A percentile compares a stretch with the other conserved stretches of the same genome.
Conservation (phyloP, 352 stramenopile species). For the Plasmopara muralis region DNA sequence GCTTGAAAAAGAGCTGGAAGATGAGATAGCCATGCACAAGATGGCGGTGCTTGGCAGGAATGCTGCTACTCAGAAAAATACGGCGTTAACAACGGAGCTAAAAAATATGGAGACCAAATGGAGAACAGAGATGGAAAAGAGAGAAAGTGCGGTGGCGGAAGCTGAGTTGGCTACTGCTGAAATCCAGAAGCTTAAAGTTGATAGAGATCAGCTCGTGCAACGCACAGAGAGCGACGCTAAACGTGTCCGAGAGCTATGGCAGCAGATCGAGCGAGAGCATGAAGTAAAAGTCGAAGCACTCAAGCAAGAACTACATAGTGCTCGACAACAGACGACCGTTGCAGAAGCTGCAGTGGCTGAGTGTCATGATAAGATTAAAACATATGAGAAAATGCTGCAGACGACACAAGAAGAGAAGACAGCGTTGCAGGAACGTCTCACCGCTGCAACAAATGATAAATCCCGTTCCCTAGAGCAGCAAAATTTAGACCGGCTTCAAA, state of each 20-base stretch:
- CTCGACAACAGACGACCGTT: conserved; percentile 7
- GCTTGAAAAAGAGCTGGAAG: conserved; percentile 38
- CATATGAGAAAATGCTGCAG: conserved; percentile 31
- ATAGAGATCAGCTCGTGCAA: conserved; percentile 57
- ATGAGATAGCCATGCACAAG: conserved; percentile 45
- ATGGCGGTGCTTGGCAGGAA: conserved; percentile 46
- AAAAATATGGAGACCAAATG: conserved; percentile 47
- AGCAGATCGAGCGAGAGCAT: conserved; percentile 69
- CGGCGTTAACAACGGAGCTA: conserved; percentile 38
- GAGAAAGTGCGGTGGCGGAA: conserved; percentile 44
- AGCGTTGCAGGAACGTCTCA: conserved; percentile 34
- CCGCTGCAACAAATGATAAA: conserved; percentile 26
- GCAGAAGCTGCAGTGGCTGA: conserved; percentile 20
- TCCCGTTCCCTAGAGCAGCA: conserved; percentile 27
- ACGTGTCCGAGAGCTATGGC: conserved; percentile 68
- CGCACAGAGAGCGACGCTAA: conserved; percentile 65
- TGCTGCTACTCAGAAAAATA: conserved; percentile 48
- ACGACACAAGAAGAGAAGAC: conserved; percentile 32
- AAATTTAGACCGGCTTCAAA: conserved; percentile 30
- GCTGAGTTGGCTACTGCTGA: conserved; percentile 46
- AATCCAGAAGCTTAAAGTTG: conserved; percentile 27
- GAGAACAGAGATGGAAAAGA: conserved; percentile 39
- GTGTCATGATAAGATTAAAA: conserved; percentile 24
- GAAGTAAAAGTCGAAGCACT: conserved; percentile 43
- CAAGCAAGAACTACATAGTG: conserved; percentile 33